Percentiles rank a stretch among this genome's conserved stretches.
phyloP scores from a whole-genome alignment of 2,329 filamentous ascomycete genomes.

The Botrytis byssoidea region DNA sequence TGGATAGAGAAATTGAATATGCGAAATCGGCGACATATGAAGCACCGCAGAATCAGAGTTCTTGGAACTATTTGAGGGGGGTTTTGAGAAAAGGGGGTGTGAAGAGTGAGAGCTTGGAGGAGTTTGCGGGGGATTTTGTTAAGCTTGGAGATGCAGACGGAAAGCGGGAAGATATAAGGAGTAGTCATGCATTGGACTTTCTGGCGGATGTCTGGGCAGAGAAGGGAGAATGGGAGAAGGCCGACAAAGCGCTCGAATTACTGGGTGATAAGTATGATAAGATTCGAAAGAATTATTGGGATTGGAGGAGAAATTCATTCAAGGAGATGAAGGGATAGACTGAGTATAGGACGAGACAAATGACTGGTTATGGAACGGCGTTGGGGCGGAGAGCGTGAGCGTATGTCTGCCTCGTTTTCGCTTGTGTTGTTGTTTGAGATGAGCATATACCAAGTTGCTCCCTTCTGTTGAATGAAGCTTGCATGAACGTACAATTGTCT shows the following conservation, averaged over 20 bases:
- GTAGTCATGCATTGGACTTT: conserved; percentile 68
- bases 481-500: not conserved
- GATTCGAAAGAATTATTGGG: conserved; percentile 89
- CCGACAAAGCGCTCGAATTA: conserved; percentile 67
- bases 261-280: conserved; percentile 87
- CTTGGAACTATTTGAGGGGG: conserved; percentile 89
- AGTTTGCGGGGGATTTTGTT: conserved; percentile 53
- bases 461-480: not conserved
- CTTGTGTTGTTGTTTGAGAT: not conserved
- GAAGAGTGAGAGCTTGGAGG: conserved; percentile 45
- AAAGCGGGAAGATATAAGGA: conserved; percentile 52
- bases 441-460: not conserved
- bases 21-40: conserved; percentile 69
- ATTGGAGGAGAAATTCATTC: conserved; percentile 55
- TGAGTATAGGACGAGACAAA: not conserved
- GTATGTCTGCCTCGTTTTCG: not conserved
- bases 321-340: conserved; percentile 18
- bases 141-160: conserved; percentile 42
- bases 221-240: conserved; percentile 58
- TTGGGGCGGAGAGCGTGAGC: not conserved
- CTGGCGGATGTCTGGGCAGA: conserved; percentile 64
- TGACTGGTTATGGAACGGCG: not conserved
- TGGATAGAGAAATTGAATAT: conserved; percentile 74
- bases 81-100: conserved; percentile 67
- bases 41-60: conserved; percentile 89